Percentiles rank a stretch among this genome's conserved stretches.
Evolutionary conservation across 2,329 filamentous ascomycete species (phyloP).

Genomic region (Penicillium brasilianum): DNA sequence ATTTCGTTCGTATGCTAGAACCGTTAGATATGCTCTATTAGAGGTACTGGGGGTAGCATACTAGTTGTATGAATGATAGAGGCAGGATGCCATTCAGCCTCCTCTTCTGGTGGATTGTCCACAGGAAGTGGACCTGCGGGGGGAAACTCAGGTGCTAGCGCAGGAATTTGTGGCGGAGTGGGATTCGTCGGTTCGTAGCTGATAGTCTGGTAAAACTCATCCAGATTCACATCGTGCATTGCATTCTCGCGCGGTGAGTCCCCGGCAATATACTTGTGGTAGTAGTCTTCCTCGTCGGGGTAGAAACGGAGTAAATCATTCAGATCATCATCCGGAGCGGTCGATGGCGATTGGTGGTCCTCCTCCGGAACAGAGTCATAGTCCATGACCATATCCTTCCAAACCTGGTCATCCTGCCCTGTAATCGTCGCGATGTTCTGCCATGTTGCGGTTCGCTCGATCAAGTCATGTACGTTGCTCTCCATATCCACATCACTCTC

Average conservation of each 20-base stretch:
- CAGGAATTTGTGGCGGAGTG: slow-evolving; percentile 15
- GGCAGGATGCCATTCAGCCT: slow-evolving; percentile 28
- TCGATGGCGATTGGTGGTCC: slow-evolving; percentile 20
- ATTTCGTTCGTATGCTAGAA: slow-evolving; percentile 46
- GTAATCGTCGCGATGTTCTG: slow-evolving; percentile 31
- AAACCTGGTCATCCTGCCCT: slow-evolving; percentile 24
- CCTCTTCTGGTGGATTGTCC: slow-evolving; percentile 19
- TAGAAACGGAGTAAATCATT: slow-evolving; percentile 44
- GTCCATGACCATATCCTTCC: slow-evolving; percentile 32
- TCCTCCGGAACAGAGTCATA: slow-evolving; percentile 30
- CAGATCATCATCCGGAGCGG: slow-evolving; percentile 33
- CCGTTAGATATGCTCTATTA: slow-evolving; percentile 7
- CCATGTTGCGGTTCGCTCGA: slow-evolving; percentile 21
- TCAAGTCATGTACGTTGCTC: slow-evolving; percentile 24
- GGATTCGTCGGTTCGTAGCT: slow-evolving; percentile 25
- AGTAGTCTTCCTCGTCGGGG: slow-evolving; percentile 33
- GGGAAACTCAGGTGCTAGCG: not conserved
- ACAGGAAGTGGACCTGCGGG: slow-evolving; percentile 11
- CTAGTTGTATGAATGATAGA: slow-evolving; percentile 39
- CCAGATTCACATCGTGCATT: slow-evolving; percentile 34
- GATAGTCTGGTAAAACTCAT: slow-evolving; percentile 37
- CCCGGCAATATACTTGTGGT: slow-evolving; percentile 21
- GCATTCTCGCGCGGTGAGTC: slow-evolving; percentile 15
- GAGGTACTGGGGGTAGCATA: slow-evolving; percentile 21
- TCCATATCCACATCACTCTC: slow-evolving; percentile 27